phyloP scores from a whole-genome alignment of 805 yeast species.

The Candida ovalis region DNA sequence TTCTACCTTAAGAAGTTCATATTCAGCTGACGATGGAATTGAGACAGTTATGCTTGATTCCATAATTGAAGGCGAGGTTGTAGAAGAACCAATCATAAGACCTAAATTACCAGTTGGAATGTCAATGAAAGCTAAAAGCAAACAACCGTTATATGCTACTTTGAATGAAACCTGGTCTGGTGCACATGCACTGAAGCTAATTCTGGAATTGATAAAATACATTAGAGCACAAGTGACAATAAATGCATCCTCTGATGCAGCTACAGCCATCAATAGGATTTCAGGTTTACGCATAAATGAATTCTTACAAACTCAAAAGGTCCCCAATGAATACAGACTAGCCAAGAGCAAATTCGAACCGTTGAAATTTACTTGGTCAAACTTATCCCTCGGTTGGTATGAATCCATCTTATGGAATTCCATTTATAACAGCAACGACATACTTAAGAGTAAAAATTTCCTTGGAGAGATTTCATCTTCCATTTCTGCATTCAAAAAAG shows the following conservation, averaged over 20 bases:
- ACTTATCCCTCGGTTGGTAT: constrained; percentile 72
- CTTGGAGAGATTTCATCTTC: constrained; percentile 35
- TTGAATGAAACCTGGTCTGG: constrained; percentile 57
- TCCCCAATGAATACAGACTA: constrained; percentile 39
- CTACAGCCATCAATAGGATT: constrained; percentile 37
- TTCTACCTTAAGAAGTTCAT: constrained; percentile 6
- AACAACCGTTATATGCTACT: constrained; percentile 47
- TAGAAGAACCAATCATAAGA: constrained; percentile 38
- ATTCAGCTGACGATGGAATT: constrained; percentile 13
- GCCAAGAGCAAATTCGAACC: constrained; percentile 38
- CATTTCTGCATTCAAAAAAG: constrained; percentile 29
- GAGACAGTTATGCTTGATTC: constrained; percentile 12
- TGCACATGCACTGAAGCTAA: constrained; percentile 40
- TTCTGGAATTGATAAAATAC: constrained; percentile 34
- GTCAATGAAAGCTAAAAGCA: constrained; percentile 54
- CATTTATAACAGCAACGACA: constrained; percentile 41
- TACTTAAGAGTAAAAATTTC: constrained; percentile 26
- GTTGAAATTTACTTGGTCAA: constrained; percentile 60
- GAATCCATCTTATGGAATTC: constrained; percentile 59
- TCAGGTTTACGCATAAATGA: constrained; percentile 31
- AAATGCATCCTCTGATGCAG: constrained; percentile 25
- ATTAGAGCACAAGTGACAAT: constrained; percentile 33
- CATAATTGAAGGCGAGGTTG: constrained; percentile 7
- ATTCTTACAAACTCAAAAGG: constrained; percentile 8
- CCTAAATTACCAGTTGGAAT: constrained; percentile 57